phyloP scores from a whole-genome alignment of 345 rosid species.

The Moricandia arvensis region DNA sequence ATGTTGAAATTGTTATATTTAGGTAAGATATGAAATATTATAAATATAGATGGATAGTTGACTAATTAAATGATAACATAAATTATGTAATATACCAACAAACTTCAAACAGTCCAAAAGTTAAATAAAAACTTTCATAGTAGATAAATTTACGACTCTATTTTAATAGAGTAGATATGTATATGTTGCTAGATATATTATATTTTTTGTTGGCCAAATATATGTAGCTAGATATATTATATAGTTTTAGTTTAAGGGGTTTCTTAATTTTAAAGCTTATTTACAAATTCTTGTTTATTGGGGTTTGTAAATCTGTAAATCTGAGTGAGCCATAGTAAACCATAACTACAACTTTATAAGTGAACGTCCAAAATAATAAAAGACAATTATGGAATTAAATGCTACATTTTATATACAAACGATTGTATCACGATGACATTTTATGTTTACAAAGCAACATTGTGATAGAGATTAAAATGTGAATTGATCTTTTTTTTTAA shows the following conservation, averaged over 20 bases:
- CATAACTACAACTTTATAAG: background rate
- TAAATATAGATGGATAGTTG: too few species aligned
- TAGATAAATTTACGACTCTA: too few species aligned
- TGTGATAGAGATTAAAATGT: background rate
- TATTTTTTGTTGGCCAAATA: too few species aligned
- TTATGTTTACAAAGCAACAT: background rate
- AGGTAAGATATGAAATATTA: too few species aligned
- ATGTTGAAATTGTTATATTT: too few species aligned
- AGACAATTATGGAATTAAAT: background rate
- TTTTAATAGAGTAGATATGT: too few species aligned
- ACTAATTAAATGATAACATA: too few species aligned
- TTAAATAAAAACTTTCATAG: too few species aligned
- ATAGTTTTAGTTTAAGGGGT: background rate
- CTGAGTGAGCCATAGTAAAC: background rate
- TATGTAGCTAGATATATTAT: background rate
- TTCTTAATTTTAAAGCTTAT: background rate
- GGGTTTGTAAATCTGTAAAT: conserved; percentile 8
- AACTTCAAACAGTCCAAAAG: too few species aligned
- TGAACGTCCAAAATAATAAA: background rate
- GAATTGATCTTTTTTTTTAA: background rate
- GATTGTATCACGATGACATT: background rate
- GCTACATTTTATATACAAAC: background rate
- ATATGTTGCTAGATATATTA: too few species aligned
- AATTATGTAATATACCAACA: too few species aligned
- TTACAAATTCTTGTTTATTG: background rate